Evolutionary conservation across 176 grass and related monocot species (phyloP).

Genomic region (Cocos nucifera): DNA sequence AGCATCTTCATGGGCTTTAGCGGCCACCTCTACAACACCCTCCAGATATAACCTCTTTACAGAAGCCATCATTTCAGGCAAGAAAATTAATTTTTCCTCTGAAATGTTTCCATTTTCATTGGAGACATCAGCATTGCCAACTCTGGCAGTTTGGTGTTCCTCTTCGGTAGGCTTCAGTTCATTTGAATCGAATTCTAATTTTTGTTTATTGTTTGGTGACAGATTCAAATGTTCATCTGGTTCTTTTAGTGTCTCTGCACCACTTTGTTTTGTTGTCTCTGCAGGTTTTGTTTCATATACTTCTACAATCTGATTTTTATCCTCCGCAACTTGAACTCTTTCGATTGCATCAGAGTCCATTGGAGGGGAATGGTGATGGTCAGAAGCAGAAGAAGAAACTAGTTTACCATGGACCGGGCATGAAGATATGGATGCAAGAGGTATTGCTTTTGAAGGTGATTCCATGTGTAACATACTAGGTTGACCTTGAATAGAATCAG

Average conservation of each 20-base stretch:
- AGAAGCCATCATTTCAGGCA: constrained; percentile 63
- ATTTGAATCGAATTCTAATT: constrained; percentile 20
- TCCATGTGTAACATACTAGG: constrained; percentile 25
- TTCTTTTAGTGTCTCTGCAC: neutral
- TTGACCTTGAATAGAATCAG: constrained; percentile 42
- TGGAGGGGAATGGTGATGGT: constrained; percentile 16
- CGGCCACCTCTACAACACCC: constrained; percentile 32
- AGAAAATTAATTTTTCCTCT: constrained; percentile 34
- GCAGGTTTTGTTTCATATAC: constrained; percentile 22
- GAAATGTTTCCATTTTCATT: constrained; percentile 33
- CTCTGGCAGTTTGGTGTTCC: constrained; percentile 18
- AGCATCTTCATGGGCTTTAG: constrained; percentile 23
- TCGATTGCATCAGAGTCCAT: constrained; percentile 18
- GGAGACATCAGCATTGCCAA: constrained; percentile 14
- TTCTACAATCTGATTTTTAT: constrained; percentile 18
- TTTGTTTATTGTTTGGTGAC: neutral
- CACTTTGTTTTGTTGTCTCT: neutral
- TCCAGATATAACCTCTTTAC: constrained; percentile 55
- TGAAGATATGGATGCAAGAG: constrained; percentile 14
- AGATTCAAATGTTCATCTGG: neutral
- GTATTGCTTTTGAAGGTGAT: constrained; percentile 27
- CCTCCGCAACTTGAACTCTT: constrained; percentile 23
- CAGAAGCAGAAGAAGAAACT: constrained; percentile 27
- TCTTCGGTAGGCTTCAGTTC: constrained; percentile 21
- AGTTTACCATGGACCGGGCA: constrained; percentile 20